Evolutionary conservation across 1,139 yeast genomes (phyloP).

Genomic region (Geotrichum klebahnii): DNA sequence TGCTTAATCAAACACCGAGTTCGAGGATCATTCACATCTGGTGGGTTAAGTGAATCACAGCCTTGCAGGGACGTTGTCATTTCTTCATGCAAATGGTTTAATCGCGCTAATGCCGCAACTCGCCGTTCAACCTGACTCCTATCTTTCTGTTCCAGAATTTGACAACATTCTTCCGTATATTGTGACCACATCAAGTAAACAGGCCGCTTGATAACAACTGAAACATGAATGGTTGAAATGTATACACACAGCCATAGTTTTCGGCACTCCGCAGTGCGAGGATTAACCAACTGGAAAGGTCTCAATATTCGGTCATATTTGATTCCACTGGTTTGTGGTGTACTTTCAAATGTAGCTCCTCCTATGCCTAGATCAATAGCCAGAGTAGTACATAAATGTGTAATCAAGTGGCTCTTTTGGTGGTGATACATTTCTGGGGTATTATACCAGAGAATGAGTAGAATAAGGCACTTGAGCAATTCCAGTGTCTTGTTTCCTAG

Average conservation of each 20-base stretch:
- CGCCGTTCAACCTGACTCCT: conserved; percentile 30
- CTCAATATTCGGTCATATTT: conserved; percentile 38
- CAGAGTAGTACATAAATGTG: conserved; percentile 62
- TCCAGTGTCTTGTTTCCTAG: conserved; percentile 72
- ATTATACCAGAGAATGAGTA: conserved; percentile 74
- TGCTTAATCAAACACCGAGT: conserved; percentile 28
- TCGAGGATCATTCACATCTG: conserved; percentile 31
- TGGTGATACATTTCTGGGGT: conserved; percentile 78
- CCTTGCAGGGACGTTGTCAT: conserved; percentile 40
- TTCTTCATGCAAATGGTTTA: conserved; percentile 59
- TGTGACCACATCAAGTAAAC: conserved; percentile 43
- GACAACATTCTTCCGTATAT: conserved; percentile 61
- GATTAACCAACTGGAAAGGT: conserved; percentile 40
- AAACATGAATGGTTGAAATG: conserved; percentile 34
- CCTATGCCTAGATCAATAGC: conserved; percentile 73
- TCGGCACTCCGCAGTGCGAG: conserved; percentile 38
- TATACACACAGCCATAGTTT: conserved; percentile 36
- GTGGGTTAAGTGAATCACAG: conserved; percentile 30
- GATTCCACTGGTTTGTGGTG: conserved; percentile 25
- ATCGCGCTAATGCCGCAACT: conserved; percentile 56
- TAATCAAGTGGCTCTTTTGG: conserved; percentile 68
- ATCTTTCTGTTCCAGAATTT: conserved; percentile 43
- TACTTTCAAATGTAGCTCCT: conserved; percentile 30
- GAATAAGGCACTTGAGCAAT: conserved; percentile 56
- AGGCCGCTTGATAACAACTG: conserved; percentile 35